Conservation (phyloP, 176 grass and related monocot species). For the Paspalum vaginatum region DNA sequence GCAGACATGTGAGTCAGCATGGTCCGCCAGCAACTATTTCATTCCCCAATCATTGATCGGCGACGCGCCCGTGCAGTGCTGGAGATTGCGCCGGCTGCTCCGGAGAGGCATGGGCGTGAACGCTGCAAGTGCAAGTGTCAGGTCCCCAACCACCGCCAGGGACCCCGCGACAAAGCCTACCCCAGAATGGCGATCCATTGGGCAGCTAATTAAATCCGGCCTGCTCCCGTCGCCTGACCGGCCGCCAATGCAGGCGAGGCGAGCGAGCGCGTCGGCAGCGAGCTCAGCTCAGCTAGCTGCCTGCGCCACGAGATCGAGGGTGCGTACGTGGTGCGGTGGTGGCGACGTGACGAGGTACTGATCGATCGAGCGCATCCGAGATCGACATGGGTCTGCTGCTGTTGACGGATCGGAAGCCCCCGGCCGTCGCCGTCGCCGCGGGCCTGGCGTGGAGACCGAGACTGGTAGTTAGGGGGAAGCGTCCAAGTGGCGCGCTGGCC, state of each 20-base stretch:
- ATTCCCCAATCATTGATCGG: constrained; percentile 39
- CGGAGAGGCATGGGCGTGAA: constrained; percentile 27
- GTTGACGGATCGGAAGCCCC: neutral
- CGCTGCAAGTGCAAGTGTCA: constrained; percentile 33
- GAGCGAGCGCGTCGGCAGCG: neutral
- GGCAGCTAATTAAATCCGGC: neutral
- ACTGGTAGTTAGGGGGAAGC: neutral
- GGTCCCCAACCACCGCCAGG: neutral
- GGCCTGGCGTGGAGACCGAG: neutral
- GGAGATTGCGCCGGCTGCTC: neutral
- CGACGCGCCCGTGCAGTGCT: constrained; percentile 10
- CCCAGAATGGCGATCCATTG: neutral
- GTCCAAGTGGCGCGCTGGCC: neutral
- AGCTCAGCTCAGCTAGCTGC: neutral
- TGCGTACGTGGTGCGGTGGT: too few relatives aligned
- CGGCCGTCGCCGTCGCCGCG: neutral
- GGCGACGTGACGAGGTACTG: neutral
- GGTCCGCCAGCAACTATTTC: constrained; percentile 3
- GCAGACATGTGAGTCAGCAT: neutral
- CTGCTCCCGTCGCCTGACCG: neutral
- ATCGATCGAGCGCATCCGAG: neutral
- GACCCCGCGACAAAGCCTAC: neutral
- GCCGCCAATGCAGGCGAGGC: constrained; percentile 16
- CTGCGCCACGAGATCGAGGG: neutral
- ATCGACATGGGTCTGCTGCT: neutral